Evolutionary conservation across 2,329 filamentous ascomycete genomes (phyloP).

Genomic region (Xylaria multiplex): DNA sequence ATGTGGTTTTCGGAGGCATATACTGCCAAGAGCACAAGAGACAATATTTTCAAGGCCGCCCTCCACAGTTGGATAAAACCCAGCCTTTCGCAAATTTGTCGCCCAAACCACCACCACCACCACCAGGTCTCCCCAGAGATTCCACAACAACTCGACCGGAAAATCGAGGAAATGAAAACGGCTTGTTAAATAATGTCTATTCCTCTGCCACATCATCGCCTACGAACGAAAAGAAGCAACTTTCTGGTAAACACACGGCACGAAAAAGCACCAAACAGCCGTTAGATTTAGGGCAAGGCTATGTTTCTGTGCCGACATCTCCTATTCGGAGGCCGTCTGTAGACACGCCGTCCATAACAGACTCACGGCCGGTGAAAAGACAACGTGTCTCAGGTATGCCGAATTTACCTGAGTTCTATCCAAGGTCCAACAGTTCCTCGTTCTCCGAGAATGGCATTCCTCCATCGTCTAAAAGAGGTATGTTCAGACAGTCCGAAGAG

Average conservation of each 20-base stretch:
- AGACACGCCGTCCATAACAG: conserved; percentile 21
- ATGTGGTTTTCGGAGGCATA: conserved; percentile 12
- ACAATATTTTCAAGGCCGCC: conserved; percentile 10
- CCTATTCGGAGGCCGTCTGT: conserved; percentile 24
- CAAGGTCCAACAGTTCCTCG: conserved; percentile 22
- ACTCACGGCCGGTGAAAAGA: conserved; percentile 38
- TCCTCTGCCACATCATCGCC: conserved; percentile 20
- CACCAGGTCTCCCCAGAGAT: background rate
- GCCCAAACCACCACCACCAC: background rate
- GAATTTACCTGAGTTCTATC: conserved; percentile 29
- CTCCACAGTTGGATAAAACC: conserved; percentile 7
- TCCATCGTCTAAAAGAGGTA: conserved; percentile 29
- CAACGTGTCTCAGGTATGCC: conserved; percentile 32
- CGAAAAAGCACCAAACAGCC: conserved; percentile 41
- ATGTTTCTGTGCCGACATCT: conserved; percentile 19
- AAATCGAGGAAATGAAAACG: conserved; percentile 5
- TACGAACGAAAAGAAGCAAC: conserved; percentile 41
- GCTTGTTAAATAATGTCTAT: conserved; percentile 35
- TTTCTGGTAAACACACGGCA: conserved; percentile 41
- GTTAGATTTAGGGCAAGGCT: conserved; percentile 13
- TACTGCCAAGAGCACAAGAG: conserved; percentile 37
- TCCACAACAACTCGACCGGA: conserved; percentile 7
- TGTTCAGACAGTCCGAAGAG: conserved; percentile 33
- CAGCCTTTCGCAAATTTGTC: conserved; percentile 1
- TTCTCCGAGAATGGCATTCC: conserved; percentile 34